Evolutionary conservation across 352 stramenopile genomes (phyloP), one percentile per base, ranked within the genome.

Genomic region (Pythium apleroticum): DNA sequence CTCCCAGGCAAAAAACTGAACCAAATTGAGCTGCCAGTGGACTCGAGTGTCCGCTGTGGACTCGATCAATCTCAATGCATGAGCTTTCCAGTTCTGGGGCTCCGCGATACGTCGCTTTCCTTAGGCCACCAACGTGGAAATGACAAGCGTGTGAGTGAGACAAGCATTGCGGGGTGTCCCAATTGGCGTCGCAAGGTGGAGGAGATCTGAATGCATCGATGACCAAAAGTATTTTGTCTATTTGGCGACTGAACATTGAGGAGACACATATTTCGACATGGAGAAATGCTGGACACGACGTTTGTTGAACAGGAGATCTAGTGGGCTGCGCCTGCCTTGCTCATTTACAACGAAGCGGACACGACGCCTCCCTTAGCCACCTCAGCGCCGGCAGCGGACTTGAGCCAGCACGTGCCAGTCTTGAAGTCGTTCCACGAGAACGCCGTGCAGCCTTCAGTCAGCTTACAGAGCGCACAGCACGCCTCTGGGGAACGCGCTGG

Each of bases 381-480:
- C 17, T 17, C 43, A 31, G 58, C 63, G 9, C 24, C 59, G 22
- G 50, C 49, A 22, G 52, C 66, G 2, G 56, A 66, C 69, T 79
- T 79, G 57, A 79, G 65, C 72, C 72, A 79, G 62, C 72, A 79
- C 35, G 69, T 79, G 63, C 72, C 72, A 0, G 59, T 24, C 31
- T 76, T 69, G 57, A 57, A 79, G 46, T 68, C 58, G 35, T 20
- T 73, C 72, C 72, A 79, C 30, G 69, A 67, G 53, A 75, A 79
- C 19, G 65, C 65, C 14, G 39, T 52, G 52, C 72, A 79, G 22
- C 66, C 69, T 9, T 66, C 45, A 30, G 54, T 67, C 41, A 59
- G 41, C 43, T 57, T 54, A 60, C 74, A 81, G 46, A 73, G 65
- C 52, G 59, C 60, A 62, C 74, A 81, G 49, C 74, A 81, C 9